Percentiles rank a stretch among this genome's conserved stretches.
Evolutionary conservation across 2,329 filamentous ascomycete species (phyloP).

Genomic region (Orbilia javanica): DNA sequence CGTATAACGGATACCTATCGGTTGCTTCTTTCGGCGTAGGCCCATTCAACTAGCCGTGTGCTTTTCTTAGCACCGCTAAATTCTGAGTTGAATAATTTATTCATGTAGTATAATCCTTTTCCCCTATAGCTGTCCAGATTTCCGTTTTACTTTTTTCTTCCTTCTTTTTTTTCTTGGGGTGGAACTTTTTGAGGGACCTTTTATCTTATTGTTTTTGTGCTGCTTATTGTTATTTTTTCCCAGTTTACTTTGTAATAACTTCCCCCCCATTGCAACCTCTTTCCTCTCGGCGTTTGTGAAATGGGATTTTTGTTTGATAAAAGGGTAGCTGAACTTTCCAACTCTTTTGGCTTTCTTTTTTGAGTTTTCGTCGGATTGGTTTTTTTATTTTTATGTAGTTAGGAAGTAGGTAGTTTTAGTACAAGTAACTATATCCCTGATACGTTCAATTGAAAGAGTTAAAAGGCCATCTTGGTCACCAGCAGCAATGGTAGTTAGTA

Average conservation of each 20-base stretch:
- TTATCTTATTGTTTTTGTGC: conserved; percentile 51
- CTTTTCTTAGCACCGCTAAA: background rate
- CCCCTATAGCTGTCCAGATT: too few relatives aligned
- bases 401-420: conserved; percentile 8
- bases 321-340: conserved; percentile 27
- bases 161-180: conserved; percentile 40
- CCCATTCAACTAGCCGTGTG: background rate
- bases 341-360: background rate
- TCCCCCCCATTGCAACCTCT: background rate
- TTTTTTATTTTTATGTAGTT: background rate
- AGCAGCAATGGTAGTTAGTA: background rate
- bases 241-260: conserved; percentile 12
- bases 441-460: conserved; percentile 14
- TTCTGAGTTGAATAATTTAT: conserved; percentile 8
- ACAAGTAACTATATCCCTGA: background rate
- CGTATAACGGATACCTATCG: conserved; percentile 56
- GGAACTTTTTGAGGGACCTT: conserved; percentile 60
- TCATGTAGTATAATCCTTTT: conserved; percentile 46
- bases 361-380: background rate
- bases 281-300: conserved; percentile 42
- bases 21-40: conserved; percentile 2
- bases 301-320: conserved; percentile 39
- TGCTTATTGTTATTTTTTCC: conserved; percentile 25
- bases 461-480: background rate
- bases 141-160: too few relatives aligned